Base-by-base conservation (phyloP, 352 stramenopile species). In the Sclerospora graminicola region DNA sequence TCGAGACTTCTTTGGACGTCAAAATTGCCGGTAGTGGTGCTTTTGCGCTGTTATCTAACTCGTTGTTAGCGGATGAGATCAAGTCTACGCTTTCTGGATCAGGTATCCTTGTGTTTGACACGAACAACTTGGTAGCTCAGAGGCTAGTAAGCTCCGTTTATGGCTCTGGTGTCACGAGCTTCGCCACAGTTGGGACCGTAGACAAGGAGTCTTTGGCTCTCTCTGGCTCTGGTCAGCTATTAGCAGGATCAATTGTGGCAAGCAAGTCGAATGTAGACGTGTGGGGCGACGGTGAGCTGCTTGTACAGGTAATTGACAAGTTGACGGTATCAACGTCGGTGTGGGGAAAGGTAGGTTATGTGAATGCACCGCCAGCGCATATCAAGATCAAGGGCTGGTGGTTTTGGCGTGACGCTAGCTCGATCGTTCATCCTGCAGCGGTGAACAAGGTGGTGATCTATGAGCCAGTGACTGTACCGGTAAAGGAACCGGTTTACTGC, bases 381-480 rank as follows among this genome's bases (percentile, higher is more conserved):
- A 36, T 82, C 27, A 72, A 77, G 48, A 69, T 67, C 37, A 69
- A 67, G 30, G 59, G 62, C 38, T 82, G 63, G 66, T 76, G 56
- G 55, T 79, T 76, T 48, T 82, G 66, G 66, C 60, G 66, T 19
- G 48, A 65, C 11, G 51, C 59, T 7, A 60, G 45, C 27, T 63
- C 64, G 27, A 67, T 66, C 18, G 66, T 79, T 19, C 64, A 72
- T 42, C 56, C 54, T 5, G 55, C 65, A 4, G 41, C 41, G 16
- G 50, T 57, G 23, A 72, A 78, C 52, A 65, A 60, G 52, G 48
- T 64, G 23, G n/a, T 63, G 19, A 49, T 63, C 11, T 63, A 63
- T 53, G 59, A 63, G 39, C 43, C 47, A 2, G 33, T 44, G 8
- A 8, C 42, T n/a, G 42, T 60, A 21, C 61, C 61, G 14, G 11